Conservation (phyloP, 805 yeast genomes). For the Yarrowia bubula region DNA sequence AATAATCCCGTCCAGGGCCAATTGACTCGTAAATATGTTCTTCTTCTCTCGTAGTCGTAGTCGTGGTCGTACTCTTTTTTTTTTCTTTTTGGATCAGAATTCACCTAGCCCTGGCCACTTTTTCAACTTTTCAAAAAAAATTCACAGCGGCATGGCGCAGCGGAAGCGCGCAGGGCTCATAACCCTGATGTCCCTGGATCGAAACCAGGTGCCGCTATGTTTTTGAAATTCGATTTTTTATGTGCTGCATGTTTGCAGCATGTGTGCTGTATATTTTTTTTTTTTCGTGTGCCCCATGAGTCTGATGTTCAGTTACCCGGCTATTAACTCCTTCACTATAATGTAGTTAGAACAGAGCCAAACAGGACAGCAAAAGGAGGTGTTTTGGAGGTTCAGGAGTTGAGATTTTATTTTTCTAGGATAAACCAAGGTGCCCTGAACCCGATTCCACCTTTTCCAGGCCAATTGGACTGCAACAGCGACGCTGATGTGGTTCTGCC, state of each 20-base stretch:
- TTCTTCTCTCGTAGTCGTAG: too few relatives aligned
- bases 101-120: background rate
- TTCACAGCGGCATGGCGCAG: conserved; percentile 45
- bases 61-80: too few relatives aligned
- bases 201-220: conserved; percentile 81
- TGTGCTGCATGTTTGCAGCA: background rate
- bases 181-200: conserved; percentile 93
- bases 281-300: background rate
- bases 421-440: background rate
- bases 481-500: background rate
- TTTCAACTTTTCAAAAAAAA: background rate
- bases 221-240: background rate
- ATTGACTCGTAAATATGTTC: too few relatives aligned
- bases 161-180: conserved; percentile 96
- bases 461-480: background rate
- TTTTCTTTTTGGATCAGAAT: background rate
- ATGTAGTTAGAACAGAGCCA: background rate
- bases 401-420: background rate
- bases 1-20: too few relatives aligned
- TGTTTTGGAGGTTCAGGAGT: background rate
- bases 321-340: conserved; percentile 1
- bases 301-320: conserved; percentile 24
- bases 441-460: background rate
- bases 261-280: background rate
- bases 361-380: background rate